Percentiles rank a stretch among this genome's conserved stretches.
Evolutionary conservation across 805 yeast genomes (phyloP).

Genomic region (Candida sonorensis): DNA sequence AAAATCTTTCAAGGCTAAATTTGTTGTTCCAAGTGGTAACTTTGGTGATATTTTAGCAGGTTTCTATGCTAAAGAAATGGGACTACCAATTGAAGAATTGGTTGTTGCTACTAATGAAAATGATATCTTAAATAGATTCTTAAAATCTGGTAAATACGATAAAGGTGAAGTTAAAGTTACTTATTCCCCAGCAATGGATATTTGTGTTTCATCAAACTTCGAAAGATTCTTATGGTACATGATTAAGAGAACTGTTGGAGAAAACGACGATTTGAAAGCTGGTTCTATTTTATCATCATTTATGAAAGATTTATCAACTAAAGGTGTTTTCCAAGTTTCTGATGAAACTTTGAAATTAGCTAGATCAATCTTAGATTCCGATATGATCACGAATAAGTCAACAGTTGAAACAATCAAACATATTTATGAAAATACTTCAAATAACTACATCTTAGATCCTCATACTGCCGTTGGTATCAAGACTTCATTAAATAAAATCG

Average conservation of each 20-base stretch:
- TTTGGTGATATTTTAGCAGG: slow-evolving; percentile 98
- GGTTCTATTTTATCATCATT: slow-evolving; percentile 66
- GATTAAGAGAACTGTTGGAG: slow-evolving; percentile 63
- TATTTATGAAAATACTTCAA: slow-evolving; percentile 50
- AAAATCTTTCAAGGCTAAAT: slow-evolving; percentile 49
- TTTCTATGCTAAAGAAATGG: slow-evolving; percentile 91
- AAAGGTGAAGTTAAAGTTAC: slow-evolving; percentile 80
- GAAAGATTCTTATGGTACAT: slow-evolving; percentile 96
- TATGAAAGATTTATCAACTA: slow-evolving; percentile 71
- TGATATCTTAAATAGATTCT: slow-evolving; percentile 89
- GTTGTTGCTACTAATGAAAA: slow-evolving; percentile 95
- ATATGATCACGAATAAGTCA: slow-evolving; percentile 69
- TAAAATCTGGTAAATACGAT: slow-evolving; percentile 79
- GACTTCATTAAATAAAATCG: slow-evolving; percentile 60
- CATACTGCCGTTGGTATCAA: slow-evolving; percentile 94
- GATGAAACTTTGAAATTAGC: slow-evolving; percentile 61
- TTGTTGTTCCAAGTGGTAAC: slow-evolving; percentile 96
- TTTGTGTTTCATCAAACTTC: slow-evolving; percentile 88
- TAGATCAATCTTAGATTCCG: slow-evolving; percentile 62
- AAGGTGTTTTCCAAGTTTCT: slow-evolving; percentile 73
- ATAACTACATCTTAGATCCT: slow-evolving; percentile 85
- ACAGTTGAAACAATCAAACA: slow-evolving; percentile 74
- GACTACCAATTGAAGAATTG: slow-evolving; percentile 79
- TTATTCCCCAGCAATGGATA: slow-evolving; percentile 98
- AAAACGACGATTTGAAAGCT: slow-evolving; percentile 55